A percentile compares a stretch with the other conserved stretches of the same genome.
phyloP scores from a whole-genome alignment of 2,329 filamentous ascomycete species.

The Fusarium illudens region DNA sequence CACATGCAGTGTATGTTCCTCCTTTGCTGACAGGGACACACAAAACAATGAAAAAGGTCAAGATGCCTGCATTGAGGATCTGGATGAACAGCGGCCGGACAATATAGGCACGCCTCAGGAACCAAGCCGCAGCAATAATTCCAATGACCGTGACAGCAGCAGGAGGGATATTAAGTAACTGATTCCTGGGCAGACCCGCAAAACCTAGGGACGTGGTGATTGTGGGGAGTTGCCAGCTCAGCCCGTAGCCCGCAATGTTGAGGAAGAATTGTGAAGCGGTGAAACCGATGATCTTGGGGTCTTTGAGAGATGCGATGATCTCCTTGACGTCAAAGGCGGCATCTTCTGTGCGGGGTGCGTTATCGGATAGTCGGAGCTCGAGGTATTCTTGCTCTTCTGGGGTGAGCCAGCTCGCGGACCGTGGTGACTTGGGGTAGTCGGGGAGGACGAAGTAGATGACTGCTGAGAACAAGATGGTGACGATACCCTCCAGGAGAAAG shows the following conservation, averaged over 20 bases:
- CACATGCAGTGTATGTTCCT: constrained; percentile 54
- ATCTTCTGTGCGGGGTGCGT: constrained; percentile 50
- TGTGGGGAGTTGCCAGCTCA: constrained; percentile 54
- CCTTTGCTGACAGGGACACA: constrained; percentile 49
- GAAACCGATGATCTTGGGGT: constrained; percentile 36
- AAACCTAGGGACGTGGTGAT: constrained; percentile 54
- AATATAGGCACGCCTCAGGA: constrained; percentile 34
- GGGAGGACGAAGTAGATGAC: constrained; percentile 43
- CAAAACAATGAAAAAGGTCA: constrained; percentile 55
- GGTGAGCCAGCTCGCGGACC: constrained; percentile 45
- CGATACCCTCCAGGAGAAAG: constrained; percentile 55
- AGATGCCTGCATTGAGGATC: constrained; percentile 50
- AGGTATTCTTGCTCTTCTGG: constrained; percentile 51
- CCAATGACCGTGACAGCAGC: constrained; percentile 51
- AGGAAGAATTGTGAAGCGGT: constrained; percentile 44
- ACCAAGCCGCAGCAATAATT: constrained; percentile 51
- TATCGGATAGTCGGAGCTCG: constrained; percentile 49
- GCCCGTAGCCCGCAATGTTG: constrained; percentile 52
- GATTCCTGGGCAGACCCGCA: constrained; percentile 52
- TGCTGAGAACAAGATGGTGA: constrained; percentile 47
- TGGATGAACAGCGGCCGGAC: constrained; percentile 14
- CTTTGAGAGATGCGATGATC: constrained; percentile 45
- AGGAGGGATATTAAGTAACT: constrained; percentile 56
- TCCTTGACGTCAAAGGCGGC: constrained; percentile 47
- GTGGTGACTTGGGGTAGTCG: constrained; percentile 51